These are phyloP conservation scores for Ganoderma sinense DNA, from an alignment of 1,284 basidiomycete species.

Conservation along the genomic window DNA sequence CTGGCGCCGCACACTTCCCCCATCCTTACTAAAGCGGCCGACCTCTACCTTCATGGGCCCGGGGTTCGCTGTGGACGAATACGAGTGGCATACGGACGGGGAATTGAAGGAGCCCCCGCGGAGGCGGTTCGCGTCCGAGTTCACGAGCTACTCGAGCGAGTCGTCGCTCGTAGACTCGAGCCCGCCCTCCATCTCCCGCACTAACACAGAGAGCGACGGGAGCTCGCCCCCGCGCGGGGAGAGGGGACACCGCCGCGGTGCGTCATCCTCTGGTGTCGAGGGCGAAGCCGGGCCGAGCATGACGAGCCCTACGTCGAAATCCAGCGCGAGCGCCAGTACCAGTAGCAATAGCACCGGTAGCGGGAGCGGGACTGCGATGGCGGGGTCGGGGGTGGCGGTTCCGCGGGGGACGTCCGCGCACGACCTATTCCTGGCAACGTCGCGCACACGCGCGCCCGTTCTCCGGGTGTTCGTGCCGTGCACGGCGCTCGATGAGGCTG, in stretches of 20 bases:
- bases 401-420: conserved; percentile 55
- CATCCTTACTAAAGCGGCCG: conserved; percentile 17
- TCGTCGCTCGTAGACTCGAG: conserved; percentile 39
- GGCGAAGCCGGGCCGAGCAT: background rate
- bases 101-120: conserved; percentile 42
- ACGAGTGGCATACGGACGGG: conserved; percentile 34
- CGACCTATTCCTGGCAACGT: conserved; percentile 66
- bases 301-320: background rate
- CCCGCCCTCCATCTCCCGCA: conserved; percentile 48
- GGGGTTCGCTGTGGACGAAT: conserved; percentile 45
- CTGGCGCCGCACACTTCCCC: conserved; percentile 52
- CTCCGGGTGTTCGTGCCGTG: conserved; percentile 80
- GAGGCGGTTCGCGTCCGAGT: conserved; percentile 46
- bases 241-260: conserved; percentile 39
- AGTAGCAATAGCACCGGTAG: conserved; percentile 23
- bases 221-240: conserved; percentile 28
- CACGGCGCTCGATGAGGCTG: conserved; percentile 54
- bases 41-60: background rate
- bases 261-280: conserved; percentile 21
- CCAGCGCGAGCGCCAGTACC: background rate
- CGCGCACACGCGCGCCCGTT: conserved; percentile 71
- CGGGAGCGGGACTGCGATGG: background rate
- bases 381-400: conserved; percentile 10
- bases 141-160: conserved; percentile 49
- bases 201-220: conserved; percentile 36